Percentiles rank a stretch among this genome's conserved stretches.
phyloP scores from a whole-genome alignment of 2,329 filamentous ascomycete species.

The Calcarisporium arbuscula region DNA sequence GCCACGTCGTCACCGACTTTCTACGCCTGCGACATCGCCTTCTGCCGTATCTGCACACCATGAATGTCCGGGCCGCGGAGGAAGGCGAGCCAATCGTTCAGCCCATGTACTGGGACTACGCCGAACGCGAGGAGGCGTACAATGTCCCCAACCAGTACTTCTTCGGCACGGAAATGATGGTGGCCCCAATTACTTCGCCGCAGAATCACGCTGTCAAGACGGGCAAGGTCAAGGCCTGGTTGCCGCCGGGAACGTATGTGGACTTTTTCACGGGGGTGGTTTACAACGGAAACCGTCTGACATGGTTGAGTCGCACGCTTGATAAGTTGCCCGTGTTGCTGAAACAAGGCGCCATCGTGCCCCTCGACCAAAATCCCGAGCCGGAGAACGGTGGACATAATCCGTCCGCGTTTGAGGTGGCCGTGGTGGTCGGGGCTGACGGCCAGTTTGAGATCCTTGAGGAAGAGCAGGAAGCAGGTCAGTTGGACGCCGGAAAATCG shows the following conservation, averaged over 20 bases:
- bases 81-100: slow-evolving; percentile 47
- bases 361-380: slow-evolving; percentile 38
- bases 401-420: slow-evolving; percentile 40
- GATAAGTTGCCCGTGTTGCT: slow-evolving; percentile 47
- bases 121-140: slow-evolving; percentile 47
- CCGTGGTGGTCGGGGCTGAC: slow-evolving; percentile 41
- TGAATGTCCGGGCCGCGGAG: slow-evolving; percentile 40
- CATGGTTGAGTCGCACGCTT: slow-evolving; percentile 45
- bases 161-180: slow-evolving; percentile 51
- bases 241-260: slow-evolving; percentile 47
- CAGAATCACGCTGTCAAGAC: slow-evolving; percentile 39
- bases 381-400: slow-evolving; percentile 42
- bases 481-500: neutral
- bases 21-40: slow-evolving; percentile 51
- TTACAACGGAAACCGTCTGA: slow-evolving; percentile 49
- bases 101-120: slow-evolving; percentile 58
- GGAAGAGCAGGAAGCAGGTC: slow-evolving; percentile 5
- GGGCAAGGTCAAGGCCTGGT: slow-evolving; percentile 46
- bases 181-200: slow-evolving; percentile 49
- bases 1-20: slow-evolving; percentile 39
- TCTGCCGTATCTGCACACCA: slow-evolving; percentile 54
- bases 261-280: slow-evolving; percentile 53
- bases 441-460: slow-evolving; percentile 29
- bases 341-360: slow-evolving; percentile 50
- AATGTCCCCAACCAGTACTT: slow-evolving; percentile 49